Evolutionary conservation across 1,139 yeast species (phyloP), one percentile per base, ranked within the genome.

Genomic region (Yamadazyma kanchanaburiensis): DNA sequence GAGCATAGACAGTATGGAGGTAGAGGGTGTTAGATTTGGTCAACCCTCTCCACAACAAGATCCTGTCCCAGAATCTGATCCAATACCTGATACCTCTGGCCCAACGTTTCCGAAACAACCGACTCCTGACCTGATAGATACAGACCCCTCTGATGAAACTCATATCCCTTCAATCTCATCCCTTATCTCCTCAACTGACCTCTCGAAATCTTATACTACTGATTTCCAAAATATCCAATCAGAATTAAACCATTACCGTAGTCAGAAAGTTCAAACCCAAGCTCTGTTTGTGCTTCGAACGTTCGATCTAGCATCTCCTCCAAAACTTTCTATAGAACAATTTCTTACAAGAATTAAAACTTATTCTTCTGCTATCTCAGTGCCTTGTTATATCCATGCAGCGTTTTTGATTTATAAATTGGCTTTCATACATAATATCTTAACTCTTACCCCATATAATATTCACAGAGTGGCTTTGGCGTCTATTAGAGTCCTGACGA

Each of bases 401-500:
- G 65, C 70, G 2, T 59, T 49, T 34, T 45, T 67, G 54, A 45
- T 68, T 31, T 66, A 51, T 44, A 64, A 64, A 40, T 42, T 66
- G 17, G 44, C 63, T 23, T 45, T 66, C 14, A 38, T 67, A 14
- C 51, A 64, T 29, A 56, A 60, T 31, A 49, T 58, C 7, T 51
- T 64, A 15, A 54, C 51, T 2, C 49, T 68, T 27, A 58, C 60
- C 5, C 46, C 48, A 4, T 48, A 51, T 29, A 68, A 68, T 37
- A 66, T 59, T 11, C 57, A 66, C 40, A 46, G 74, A 23, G 51
- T 66, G 24, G 49, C 66, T 9, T 49, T 68, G 31, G 71, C 70
- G 3, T 58, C 62, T 42, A 51, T 68, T n/a, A 49, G 74, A 32
- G 64, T 73, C 37, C 66, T 64, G 52, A 63, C 69, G 5, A 68